Evolutionary conservation across 208 protist species (phyloP), one percentile per base, ranked within the genome.

Genomic region (Acanthamoeba sp.): DNA sequence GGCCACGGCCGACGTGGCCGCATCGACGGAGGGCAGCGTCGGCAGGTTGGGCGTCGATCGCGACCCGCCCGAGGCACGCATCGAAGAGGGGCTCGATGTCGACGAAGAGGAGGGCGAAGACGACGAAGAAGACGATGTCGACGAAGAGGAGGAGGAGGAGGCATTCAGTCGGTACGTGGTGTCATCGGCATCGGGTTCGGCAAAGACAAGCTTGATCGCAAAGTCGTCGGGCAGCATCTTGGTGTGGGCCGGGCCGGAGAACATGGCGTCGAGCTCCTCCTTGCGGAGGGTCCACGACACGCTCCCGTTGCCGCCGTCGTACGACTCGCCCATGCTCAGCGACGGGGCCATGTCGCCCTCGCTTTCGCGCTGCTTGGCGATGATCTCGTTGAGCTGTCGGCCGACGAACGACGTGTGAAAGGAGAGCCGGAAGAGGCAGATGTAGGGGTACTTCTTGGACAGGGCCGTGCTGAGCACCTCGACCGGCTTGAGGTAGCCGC

Each of bases 261-360:
- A 87, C 78, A 87, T 87, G 78, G 78, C 78, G 48, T 87, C 78
- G n/a, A 87, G 78, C 78, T 87, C 78, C 78, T 87, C 78, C 32
- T 87, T 87, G 45, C 78, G 78, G 24, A 87, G 78, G 24, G 42
- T 52, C 78, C 78, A 87, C 38, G 32, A n/a, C 16, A 87, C 34
- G 27, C 2, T 59, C 22, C 48, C 48, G 45, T 59, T 40, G 29
- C 78, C 20, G 40, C 78, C 78, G 29, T 40, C 78, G 45, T 87
- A 38, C 24, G 45, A 62, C n/a, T 87, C 78, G 14, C 78, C 78
- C 78, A 87, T 62, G 48, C 78, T 87, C 29, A 38, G 5, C 6
- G 45, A 40, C 42, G 42, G n/a, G 45, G 24, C 69, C 20, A 5
- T 36, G 16, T 22, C 36, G 36, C 10, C 69, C 12, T 45, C 36